Evolutionary conservation across 2,329 filamentous ascomycete genomes (phyloP), one percentile per base, ranked within the genome.

Genomic region (Sporothrix pseudoabietina): DNA sequence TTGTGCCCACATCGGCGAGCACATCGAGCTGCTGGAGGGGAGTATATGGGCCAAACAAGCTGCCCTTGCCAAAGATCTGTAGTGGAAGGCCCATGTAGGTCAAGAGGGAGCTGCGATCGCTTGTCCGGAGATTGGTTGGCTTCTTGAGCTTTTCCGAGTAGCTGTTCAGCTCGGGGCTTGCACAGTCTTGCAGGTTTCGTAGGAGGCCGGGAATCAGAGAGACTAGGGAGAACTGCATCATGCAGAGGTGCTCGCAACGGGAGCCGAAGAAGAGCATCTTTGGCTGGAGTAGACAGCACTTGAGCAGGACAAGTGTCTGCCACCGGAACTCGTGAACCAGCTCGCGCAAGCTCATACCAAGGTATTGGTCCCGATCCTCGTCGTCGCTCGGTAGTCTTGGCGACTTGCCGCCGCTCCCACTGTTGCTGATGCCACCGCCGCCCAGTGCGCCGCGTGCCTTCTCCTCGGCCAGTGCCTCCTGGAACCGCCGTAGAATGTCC

Each of bases 261-360:
- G 95, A 94, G 75, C 96, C 94, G 79, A 98, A 99, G 84, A 99
- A 98, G 71, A 99, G 90, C 92, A 98, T 98, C 94, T 98, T 99
- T 71, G 94, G 95, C 81, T 99, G 95, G 75, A 99, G 85, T 75
- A 99, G 84, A 80, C 94, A 91, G 80, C 93, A 97, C 84, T 99
- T 99, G 79, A 99, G 90, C 72, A 99, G 85, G 68, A 98, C 93
- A 75, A 99, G 84, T 0, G 94, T 97, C 86, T 99, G 94, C 86
- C 94, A 94, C 81, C 93, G 94, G 82, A 97, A 99, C 81, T 97
- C 93, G 80, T 95, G 91, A 72, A 99, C 92, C 80, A 99, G 87
- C 83, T 98, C 95, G 73, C 96, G 88, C 76, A 98, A 85, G 76
- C 93, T 97, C 88, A 88, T 88, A 82, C 95, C 96, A 76, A 98